Evolutionary conservation across 116 monocot species (phyloP), one percentile per base, ranked within the genome.

Genomic region (Phalaenopsis hybrid): DNA sequence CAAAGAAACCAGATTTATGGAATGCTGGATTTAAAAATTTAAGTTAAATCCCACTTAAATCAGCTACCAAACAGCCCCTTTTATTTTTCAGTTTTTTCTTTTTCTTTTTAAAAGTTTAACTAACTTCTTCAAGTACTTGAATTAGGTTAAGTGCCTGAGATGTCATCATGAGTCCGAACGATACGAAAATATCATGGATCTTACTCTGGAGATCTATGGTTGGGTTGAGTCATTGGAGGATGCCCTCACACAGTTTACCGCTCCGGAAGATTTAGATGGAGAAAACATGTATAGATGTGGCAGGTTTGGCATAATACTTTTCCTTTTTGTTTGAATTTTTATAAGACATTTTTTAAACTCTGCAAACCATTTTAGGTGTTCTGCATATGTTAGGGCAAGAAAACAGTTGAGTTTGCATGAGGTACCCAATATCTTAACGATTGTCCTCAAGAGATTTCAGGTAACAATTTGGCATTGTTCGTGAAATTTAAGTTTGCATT

Each of bases 271-370:
- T 86, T 91, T 96, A 70, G 96, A 96, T 92, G 96, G 96, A 13
- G 96, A 96, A 23, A 96, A 96, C 81, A 94, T 92, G 96, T 96
- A 96, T 75, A 91, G 88, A 91, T 96, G 96, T 86, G 94, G 94
- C 89, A 94, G 96, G 96, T 96, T 77, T 58, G 81, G 57, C 13
- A n/a, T 73, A 20, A 52, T 65, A 17, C 37, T 12, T 57, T 20
- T 28, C 6, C 8, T 46, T 15, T 44, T 86, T 12, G 68, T 16
- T 48, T 28, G 6, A n/a, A 21, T 17, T 5, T 84, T 46, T 28
- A 16, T 48, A 12, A 77, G 33, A 8, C 23, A 44, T 52, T 43
- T 83, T 3, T 79, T 84, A 81, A 44, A 43, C 50, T 41, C 25
- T 74, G 37, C 21, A 80, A 75, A 6, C 63, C 15, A 44, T 81